A percentile compares a stretch with the other conserved stretches of the same genome.
phyloP scores from a whole-genome alignment of 2,329 filamentous ascomycete genomes.

The Thermomyces lanuginosus region DNA sequence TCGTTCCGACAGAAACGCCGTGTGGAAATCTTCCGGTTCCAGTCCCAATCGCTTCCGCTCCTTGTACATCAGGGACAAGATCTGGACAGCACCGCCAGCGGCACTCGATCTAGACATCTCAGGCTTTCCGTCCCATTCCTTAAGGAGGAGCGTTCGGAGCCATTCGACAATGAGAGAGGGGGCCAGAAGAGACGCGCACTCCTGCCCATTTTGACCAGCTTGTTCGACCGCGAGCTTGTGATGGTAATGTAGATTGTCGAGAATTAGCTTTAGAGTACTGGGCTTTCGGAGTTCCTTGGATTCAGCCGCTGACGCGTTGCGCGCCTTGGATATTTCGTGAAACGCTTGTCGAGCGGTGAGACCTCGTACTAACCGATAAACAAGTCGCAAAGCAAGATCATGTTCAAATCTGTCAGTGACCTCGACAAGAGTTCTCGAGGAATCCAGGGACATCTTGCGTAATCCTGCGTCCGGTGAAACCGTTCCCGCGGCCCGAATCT shows the following conservation, averaged over 20 bases:
- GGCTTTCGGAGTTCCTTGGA: conserved; percentile 13
- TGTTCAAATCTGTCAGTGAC: conserved; percentile 33
- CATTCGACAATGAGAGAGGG: conserved; percentile 24
- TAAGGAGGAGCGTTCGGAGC: conserved; percentile 51
- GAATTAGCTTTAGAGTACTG: conserved; percentile 20
- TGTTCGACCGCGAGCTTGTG: conserved; percentile 7
- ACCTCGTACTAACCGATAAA: conserved; percentile 33
- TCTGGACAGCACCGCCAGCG: conserved; percentile 59
- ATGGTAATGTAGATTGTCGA: conserved; percentile 20
- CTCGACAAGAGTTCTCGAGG: conserved; percentile 17
- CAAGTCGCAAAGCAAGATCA: conserved; percentile 34
- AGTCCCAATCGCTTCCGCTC: conserved; percentile 51
- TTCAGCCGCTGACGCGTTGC: conserved; percentile 14
- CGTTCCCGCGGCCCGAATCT: conserved; percentile 25
- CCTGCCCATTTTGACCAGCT: too few species aligned
- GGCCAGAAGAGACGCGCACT: too few species aligned
- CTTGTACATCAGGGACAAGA: conserved; percentile 58
- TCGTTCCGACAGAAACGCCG: conserved; percentile 58
- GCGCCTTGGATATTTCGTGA: conserved; percentile 30
- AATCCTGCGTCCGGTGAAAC: conserved; percentile 24
- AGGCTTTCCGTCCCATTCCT: conserved; percentile 64
- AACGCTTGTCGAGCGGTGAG: conserved; percentile 35
- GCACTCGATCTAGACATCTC: conserved; percentile 53
- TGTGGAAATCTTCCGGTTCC: conserved; percentile 52
- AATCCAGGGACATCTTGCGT: conserved; percentile 15